Percentiles rank a stretch among this genome's conserved stretches.
phyloP scores from a whole-genome alignment of 306 rosid genomes.

The Rubus parviflorus region DNA sequence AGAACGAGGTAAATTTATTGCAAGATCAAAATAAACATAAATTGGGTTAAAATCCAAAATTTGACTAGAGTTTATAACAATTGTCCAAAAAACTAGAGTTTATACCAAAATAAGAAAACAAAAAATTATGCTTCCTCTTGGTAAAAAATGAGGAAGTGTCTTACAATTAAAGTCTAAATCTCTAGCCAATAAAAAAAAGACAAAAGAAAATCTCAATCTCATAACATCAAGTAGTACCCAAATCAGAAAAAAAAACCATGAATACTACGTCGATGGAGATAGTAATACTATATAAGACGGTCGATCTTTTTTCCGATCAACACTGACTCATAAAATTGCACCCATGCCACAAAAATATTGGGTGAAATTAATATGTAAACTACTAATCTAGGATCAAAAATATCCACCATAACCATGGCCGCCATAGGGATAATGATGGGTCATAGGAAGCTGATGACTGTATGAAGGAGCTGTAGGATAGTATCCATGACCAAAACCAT shows the following conservation, averaged over 20 bases:
- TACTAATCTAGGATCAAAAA: not conserved
- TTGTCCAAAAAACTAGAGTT: too few species aligned
- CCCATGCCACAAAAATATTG: not conserved
- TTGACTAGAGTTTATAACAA: too few species aligned
- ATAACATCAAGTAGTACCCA: not conserved
- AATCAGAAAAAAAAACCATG: not conserved
- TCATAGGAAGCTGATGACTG: not conserved
- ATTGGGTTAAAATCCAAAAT: too few species aligned
- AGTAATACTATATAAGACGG: not conserved
- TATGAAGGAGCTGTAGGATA: not conserved
- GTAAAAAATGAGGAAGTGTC: too few species aligned
- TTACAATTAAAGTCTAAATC: too few species aligned
- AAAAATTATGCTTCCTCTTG: too few species aligned
- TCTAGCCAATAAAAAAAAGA: too few species aligned
- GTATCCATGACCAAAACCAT: not conserved
- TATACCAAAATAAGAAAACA: too few species aligned
- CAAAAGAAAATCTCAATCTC: not conserved
- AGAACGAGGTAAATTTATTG: too few species aligned
- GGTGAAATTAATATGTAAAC: not conserved
- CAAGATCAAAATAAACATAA: too few species aligned
- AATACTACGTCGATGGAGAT: not conserved
- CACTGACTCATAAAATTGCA: not conserved
- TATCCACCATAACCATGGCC: not conserved
- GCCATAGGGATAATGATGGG: not conserved
- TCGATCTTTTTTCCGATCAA: not conserved